Evolutionary conservation across 805 yeast genomes (phyloP).

Genomic region (Isabelozyma heimii): DNA sequence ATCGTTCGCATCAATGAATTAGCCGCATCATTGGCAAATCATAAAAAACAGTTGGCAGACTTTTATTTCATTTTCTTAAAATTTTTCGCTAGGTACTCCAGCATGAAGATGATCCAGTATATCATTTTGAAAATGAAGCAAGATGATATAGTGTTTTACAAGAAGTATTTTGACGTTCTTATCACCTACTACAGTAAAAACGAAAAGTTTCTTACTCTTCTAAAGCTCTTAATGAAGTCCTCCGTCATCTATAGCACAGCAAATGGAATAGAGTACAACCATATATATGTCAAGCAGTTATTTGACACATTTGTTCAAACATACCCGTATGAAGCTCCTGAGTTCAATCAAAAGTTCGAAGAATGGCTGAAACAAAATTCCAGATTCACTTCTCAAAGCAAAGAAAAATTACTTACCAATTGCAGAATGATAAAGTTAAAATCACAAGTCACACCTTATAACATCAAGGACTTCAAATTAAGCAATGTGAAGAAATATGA

Average conservation of each 20-base stretch:
- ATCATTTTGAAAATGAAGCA: conserved; percentile 22
- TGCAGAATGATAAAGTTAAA: conserved; percentile 16
- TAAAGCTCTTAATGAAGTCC: conserved; percentile 19
- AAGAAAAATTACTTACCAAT: conserved; percentile 6
- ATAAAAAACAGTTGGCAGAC: conserved; percentile 15
- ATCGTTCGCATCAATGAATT: conserved; percentile 15
- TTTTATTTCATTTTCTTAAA: conserved; percentile 26
- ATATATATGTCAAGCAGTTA: conserved; percentile 18
- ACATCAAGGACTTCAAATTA: conserved; percentile 7
- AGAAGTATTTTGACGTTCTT: conserved; percentile 20
- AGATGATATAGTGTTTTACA: conserved; percentile 16
- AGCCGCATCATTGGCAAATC: conserved; percentile 8
- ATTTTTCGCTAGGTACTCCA: conserved; percentile 27
- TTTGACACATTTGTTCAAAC: conserved; percentile 30
- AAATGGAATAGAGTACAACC: conserved; percentile 17
- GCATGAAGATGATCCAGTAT: conserved; percentile 23
- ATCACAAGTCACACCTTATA: conserved; percentile 27
- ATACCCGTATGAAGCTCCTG: conserved; percentile 29
- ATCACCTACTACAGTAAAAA: conserved; percentile 21
- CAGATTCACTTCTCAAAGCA: conserved; percentile 6
- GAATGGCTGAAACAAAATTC: conserved; percentile 10
- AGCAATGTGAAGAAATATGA: conserved; percentile 21
- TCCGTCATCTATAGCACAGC: background rate
- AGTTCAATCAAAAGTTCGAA: conserved; percentile 13
- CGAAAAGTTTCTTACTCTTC: conserved; percentile 26